A percentile compares a stretch with the other conserved stretches of the same genome.
Conservation (phyloP, 2,329 filamentous ascomycete species). For the Neoarthrinium moseri region DNA sequence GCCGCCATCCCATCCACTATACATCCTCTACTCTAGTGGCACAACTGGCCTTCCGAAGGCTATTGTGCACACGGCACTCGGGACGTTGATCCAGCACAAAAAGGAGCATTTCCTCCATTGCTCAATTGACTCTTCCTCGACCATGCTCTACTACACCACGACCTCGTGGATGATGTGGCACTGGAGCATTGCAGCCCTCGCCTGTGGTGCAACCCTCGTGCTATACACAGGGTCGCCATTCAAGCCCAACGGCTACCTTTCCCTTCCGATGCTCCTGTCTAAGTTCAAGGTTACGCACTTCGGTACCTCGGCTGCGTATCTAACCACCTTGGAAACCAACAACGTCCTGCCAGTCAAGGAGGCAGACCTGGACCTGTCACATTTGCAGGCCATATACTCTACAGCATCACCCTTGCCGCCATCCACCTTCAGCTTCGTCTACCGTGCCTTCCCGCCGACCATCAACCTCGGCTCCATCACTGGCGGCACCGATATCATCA, state of each 20-base stretch:
- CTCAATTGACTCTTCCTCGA: constrained; percentile 69
- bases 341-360: constrained; percentile 54
- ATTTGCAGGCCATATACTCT: constrained; percentile 84
- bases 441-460: constrained; percentile 74
- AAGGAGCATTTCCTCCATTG: constrained; percentile 92
- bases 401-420: constrained; percentile 91
- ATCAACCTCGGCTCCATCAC: constrained; percentile 92
- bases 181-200: constrained; percentile 86
- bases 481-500: constrained; percentile 94
- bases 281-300: constrained; percentile 86
- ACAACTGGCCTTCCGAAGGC: constrained; percentile 88
- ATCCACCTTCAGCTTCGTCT: constrained; percentile 89
- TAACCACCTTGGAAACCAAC: constrained; percentile 85
- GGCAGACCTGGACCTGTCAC: constrained; percentile 55
- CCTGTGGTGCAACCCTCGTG: constrained; percentile 77
- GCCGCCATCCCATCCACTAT: constrained; percentile 82
- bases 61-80: constrained; percentile 88
- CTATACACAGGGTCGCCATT: constrained; percentile 95
- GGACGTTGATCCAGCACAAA: constrained; percentile 93
- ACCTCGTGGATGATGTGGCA: constrained; percentile 99
- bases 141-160: constrained; percentile 91
- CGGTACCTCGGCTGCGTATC: constrained; percentile 90
- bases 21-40: constrained; percentile 90
- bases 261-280: constrained; percentile 79
- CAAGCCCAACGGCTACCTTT: constrained; percentile 72